Evolutionary conservation across 192 early-diverging fungal genomes (phyloP), one percentile per base, ranked within the genome.

Genomic region (Coemansia sp.): DNA sequence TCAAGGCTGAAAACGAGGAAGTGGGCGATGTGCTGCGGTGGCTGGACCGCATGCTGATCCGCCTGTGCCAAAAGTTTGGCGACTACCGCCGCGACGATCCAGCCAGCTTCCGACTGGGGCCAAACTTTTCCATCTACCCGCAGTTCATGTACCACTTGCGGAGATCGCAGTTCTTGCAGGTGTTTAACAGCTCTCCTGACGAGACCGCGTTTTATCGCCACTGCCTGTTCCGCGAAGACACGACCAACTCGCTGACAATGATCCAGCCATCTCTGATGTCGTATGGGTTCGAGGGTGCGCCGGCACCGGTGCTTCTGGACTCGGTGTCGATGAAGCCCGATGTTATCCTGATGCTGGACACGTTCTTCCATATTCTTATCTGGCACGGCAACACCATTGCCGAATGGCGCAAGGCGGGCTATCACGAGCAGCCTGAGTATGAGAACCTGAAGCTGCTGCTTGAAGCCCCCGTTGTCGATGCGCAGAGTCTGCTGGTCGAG

Each of bases 101-200:
- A 18, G 79, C 83, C 12, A 89, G 87, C 39, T 99, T 99, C 85
- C 84, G 89, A 8, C 82, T 99, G 48, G 72, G 85, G 0, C 87
- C 90, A 47, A 95, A 92, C 76, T 99, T 99, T 64, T 93, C 94
- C 0, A 94, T 98, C 61, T 99, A 99, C 73, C 97, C 97, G 45
- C 95, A 98, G 72, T 99, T 99, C 57, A 99, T 99, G 97, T 99
- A 97, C 86, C 94, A 99, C 53, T 76, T 99, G 59, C 85, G 97
- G 39, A 82, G 97, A 31, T 89, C 86, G 57, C 95, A 98, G 80
- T 99, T 99, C 80, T 73, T 99, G 64, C 95, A 98, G 61, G 93
- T 96, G 12, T 99, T 99, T 72, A 99, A 99, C 76, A 98, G 96
- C 80, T 90, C 87, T 60, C 97, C 97, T 12, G 97, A 99, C 73